These are phyloP conservation scores for Clitoria ternatea DNA, from an alignment of 306 rosid species.

Conservation along the genomic window DNA sequence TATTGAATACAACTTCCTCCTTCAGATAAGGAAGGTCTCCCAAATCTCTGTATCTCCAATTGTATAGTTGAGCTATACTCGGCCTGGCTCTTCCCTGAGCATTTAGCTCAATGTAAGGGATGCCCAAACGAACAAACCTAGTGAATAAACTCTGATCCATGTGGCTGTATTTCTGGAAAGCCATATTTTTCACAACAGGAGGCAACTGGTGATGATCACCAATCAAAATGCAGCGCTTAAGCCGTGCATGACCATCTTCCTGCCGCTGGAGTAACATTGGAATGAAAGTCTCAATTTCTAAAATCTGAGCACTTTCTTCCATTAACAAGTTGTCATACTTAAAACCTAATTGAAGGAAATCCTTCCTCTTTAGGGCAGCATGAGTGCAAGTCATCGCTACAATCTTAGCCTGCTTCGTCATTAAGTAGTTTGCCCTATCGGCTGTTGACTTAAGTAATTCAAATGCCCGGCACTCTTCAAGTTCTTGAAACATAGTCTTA, in stretches of 20 bases:
- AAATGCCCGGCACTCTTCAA: conserved; percentile 97
- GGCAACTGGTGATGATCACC: conserved; percentile 99
- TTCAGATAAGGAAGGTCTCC: conserved; percentile 89
- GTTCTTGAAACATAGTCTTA: conserved; percentile 93
- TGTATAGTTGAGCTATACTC: conserved; percentile 85
- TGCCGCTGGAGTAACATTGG: conserved; percentile 99
- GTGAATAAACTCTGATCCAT: conserved; percentile 98
- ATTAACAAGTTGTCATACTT: conserved; percentile 98
- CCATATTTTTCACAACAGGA: conserved; percentile 99
- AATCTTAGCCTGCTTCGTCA: conserved; percentile 99
- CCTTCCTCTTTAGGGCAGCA: conserved; percentile 97
- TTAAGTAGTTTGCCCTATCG: conserved; percentile 93
- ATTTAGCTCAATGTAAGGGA: conserved; percentile 96
- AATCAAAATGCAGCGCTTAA: conserved; percentile 91
- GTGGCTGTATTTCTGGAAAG: conserved; percentile 97
- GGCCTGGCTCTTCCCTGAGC: conserved; percentile 99
- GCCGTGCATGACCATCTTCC: conserved; percentile 98
- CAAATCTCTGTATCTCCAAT: conserved; percentile 95
- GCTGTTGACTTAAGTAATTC: conserved; percentile 96
- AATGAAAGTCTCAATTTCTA: conserved; percentile 96
- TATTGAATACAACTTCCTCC: conserved; percentile 51
- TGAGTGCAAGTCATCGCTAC: conserved; percentile 99
- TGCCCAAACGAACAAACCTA: conserved; percentile 93
- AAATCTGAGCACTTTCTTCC: conserved; percentile 99
- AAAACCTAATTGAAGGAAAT: conserved; percentile 90